Conservation (phyloP, 768 basidiomycete genomes). For the Rossbeevera mucosa region DNA sequence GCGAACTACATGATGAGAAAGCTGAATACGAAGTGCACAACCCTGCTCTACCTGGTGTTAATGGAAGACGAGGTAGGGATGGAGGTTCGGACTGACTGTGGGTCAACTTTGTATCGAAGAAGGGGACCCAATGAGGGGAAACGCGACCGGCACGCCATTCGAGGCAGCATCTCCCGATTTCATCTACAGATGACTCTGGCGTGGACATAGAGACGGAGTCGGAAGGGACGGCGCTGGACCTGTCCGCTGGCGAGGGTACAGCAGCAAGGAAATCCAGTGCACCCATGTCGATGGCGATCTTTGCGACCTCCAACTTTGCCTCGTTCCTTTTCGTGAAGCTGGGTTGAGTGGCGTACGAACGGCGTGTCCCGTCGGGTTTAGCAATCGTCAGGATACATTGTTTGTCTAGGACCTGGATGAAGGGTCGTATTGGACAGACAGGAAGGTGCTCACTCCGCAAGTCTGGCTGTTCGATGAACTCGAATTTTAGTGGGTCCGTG, state of each 20-base stretch:
- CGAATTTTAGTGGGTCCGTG: constrained; percentile 41
- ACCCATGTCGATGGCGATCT: constrained; percentile 53
- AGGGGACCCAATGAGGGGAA: constrained; percentile 49
- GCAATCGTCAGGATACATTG: constrained; percentile 60
- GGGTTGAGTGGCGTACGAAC: constrained; percentile 52
- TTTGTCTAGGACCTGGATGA: constrained; percentile 37
- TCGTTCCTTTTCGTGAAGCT: constrained; percentile 43
- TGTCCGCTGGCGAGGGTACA: constrained; percentile 17
- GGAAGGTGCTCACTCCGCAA: constrained; percentile 31
- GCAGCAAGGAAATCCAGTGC: constrained; percentile 53
- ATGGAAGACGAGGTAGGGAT: not conserved
- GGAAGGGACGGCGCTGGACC: not conserved
- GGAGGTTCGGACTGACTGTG: constrained; percentile 35
- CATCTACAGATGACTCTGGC: constrained; percentile 22
- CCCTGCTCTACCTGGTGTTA: constrained; percentile 40
- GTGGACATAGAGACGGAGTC: not conserved
- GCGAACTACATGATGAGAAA: constrained; percentile 46
- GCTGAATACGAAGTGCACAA: constrained; percentile 51
- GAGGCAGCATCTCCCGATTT: constrained; percentile 51
- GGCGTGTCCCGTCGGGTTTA: constrained; percentile 45
- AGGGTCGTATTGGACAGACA: not conserved
- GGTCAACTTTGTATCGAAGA: constrained; percentile 42
- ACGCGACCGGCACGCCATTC: constrained; percentile 53
- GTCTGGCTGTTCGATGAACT: constrained; percentile 40
- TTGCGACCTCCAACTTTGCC: constrained; percentile 50